A percentile compares a stretch with the other conserved stretches of the same genome.
phyloP scores from a whole-genome alignment of 2,329 filamentous ascomycete genomes.

The Blastomyces gilchristii region DNA sequence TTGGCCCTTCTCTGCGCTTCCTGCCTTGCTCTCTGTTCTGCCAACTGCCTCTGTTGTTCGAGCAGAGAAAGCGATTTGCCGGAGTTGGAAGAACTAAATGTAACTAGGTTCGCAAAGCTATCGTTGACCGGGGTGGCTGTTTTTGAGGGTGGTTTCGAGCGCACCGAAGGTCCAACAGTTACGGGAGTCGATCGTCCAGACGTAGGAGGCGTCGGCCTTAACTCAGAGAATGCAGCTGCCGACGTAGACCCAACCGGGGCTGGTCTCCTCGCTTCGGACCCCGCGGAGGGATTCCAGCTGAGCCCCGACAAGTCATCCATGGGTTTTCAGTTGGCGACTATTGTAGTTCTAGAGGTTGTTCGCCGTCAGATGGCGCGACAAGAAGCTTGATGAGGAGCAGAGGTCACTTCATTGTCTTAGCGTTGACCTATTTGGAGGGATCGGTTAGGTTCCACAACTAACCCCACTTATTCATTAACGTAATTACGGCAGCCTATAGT shows the following conservation, averaged over 20 bases:
- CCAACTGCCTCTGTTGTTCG: slow-evolving; percentile 57
- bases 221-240: slow-evolving; percentile 26
- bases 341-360: neutral
- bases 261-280: slow-evolving; percentile 27
- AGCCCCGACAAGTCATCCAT: slow-evolving; percentile 42
- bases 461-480: too few species aligned
- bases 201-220: slow-evolving; percentile 29
- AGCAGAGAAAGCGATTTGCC: slow-evolving; percentile 59
- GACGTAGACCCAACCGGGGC: slow-evolving; percentile 28
- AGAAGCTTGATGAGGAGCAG: neutral
- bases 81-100: slow-evolving; percentile 40
- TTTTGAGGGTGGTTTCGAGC: slow-evolving; percentile 31
- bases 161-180: slow-evolving; percentile 22
- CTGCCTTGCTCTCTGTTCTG: slow-evolving; percentile 65
- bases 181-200: slow-evolving; percentile 38
- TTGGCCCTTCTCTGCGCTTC: slow-evolving; percentile 62
- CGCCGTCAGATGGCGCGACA: neutral
- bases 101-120: slow-evolving; percentile 55
- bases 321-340: slow-evolving; percentile 1
- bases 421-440: neutral
- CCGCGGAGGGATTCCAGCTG: slow-evolving; percentile 32
- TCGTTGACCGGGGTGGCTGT: slow-evolving; percentile 35
- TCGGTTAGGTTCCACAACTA: neutral
- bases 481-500: too few species aligned
- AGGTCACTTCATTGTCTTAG: neutral